Percentiles rank a stretch among this genome's conserved stretches.
Evolutionary conservation across 331 rosid genomes (phyloP).

Genomic region (Malus hybrid): DNA sequence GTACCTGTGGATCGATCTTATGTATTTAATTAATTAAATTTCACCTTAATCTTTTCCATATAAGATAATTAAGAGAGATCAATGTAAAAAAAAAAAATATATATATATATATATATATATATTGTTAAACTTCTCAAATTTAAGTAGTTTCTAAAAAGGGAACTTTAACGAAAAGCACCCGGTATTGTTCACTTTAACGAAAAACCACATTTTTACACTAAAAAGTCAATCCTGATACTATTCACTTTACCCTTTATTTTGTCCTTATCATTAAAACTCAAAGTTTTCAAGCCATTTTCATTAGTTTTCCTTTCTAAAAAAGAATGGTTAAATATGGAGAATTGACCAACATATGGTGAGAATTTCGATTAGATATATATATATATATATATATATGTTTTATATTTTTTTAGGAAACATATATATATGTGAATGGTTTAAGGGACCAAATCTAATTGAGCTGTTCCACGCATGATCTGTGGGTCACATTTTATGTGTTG

Average conservation of each 20-base stretch:
- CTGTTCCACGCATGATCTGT: slow-evolving; percentile 75
- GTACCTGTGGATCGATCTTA: background rate
- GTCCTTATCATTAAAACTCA: no score
- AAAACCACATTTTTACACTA: no score
- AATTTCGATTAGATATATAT: slow-evolving; percentile 13
- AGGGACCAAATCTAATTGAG: slow-evolving; percentile 54
- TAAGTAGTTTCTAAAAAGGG: slow-evolving; percentile 11
- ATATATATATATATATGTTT: background rate
- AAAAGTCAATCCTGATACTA: no score
- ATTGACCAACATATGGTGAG: slow-evolving; percentile 23
- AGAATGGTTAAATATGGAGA: slow-evolving; percentile 12
- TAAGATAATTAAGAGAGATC: no score
- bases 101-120: no score
- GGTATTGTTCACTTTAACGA: no score
- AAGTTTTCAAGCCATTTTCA: no score
- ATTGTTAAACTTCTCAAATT: background rate
- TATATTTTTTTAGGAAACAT: background rate
- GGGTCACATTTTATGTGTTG: slow-evolving; percentile 78
- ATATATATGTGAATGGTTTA: slow-evolving; percentile 15
- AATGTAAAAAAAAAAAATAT: background rate
- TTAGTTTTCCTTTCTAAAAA: slow-evolving; percentile 12
- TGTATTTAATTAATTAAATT: background rate
- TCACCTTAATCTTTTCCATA: background rate
- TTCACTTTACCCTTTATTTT: no score
- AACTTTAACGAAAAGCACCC: no score